phyloP scores from a whole-genome alignment of 257 asterid species.

The Lantana camara region DNA sequence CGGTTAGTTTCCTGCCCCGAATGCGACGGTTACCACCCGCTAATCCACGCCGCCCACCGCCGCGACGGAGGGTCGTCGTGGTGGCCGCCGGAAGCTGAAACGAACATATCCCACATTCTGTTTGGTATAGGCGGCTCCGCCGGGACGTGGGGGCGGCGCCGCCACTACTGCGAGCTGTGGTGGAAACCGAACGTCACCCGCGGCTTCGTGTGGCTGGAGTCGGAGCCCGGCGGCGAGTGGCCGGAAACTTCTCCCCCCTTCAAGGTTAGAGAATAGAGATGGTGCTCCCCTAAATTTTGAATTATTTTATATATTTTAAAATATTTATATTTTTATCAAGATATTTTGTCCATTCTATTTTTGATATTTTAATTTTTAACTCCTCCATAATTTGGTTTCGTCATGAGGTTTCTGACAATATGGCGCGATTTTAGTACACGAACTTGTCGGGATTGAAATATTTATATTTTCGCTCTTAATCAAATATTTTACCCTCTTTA shows the following conservation, averaged over 20 bases:
- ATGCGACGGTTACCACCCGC: background rate
- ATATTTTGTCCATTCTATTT: too few species aligned
- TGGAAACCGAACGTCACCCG: conserved; percentile 73
- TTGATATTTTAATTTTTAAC: too few species aligned
- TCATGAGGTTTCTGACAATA: too few species aligned
- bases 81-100: conserved; percentile 6
- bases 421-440: too few species aligned
- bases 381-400: too few species aligned
- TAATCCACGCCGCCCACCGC: conserved; percentile 20
- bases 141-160: conserved; percentile 69
- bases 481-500: too few species aligned
- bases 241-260: conserved; percentile 55
- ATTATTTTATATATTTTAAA: too few species aligned
- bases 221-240: conserved; percentile 43
- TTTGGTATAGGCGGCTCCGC: conserved; percentile 91
- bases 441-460: too few species aligned
- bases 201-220: conserved; percentile 83
- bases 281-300: too few species aligned
- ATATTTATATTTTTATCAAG: too few species aligned
- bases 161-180: conserved; percentile 75
- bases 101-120: conserved; percentile 60
- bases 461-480: too few species aligned
- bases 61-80: background rate
- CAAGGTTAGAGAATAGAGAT: too few species aligned
- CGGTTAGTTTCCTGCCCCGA: conserved; percentile 29